These are phyloP conservation scores for Heritiera fomes DNA, from an alignment of 345 rosid species.

Conservation along the genomic window DNA sequence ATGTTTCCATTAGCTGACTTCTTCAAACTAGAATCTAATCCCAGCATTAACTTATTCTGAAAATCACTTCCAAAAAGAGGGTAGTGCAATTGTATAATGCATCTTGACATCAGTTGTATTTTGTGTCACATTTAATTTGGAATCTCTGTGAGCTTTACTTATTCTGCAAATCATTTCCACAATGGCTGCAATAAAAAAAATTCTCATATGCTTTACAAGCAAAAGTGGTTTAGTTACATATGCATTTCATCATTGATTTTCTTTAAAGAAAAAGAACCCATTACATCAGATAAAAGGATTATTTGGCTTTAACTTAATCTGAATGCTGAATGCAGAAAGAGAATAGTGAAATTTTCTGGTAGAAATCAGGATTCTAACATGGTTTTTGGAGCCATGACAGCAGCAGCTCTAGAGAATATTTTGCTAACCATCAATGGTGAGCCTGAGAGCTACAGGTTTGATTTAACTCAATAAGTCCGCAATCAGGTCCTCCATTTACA, in stretches of 20 bases:
- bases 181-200: background rate
- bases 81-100: background rate
- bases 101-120: constrained; percentile 12
- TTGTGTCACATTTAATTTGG: constrained; percentile 19
- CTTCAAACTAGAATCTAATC: constrained; percentile 25
- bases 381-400: background rate
- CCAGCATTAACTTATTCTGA: constrained; percentile 12
- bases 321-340: constrained; percentile 19
- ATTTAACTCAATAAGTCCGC: too few relatives aligned
- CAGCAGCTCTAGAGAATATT: constrained; percentile 16
- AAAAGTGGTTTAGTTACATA: background rate
- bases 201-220: background rate
- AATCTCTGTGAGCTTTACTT: constrained; percentile 24
- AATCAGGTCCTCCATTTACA: too few relatives aligned
- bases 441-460: background rate
- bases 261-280: background rate
- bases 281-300: background rate
- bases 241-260: constrained; percentile 11
- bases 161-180: constrained; percentile 24
- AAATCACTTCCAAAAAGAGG: constrained; percentile 15
- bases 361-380: background rate
- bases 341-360: background rate
- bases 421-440: constrained; percentile 9
- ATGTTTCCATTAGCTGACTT: background rate
- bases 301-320: constrained; percentile 17